phyloP scores from a whole-genome alignment of 2,329 filamentous ascomycete genomes.

The Hortaea werneckii region DNA sequence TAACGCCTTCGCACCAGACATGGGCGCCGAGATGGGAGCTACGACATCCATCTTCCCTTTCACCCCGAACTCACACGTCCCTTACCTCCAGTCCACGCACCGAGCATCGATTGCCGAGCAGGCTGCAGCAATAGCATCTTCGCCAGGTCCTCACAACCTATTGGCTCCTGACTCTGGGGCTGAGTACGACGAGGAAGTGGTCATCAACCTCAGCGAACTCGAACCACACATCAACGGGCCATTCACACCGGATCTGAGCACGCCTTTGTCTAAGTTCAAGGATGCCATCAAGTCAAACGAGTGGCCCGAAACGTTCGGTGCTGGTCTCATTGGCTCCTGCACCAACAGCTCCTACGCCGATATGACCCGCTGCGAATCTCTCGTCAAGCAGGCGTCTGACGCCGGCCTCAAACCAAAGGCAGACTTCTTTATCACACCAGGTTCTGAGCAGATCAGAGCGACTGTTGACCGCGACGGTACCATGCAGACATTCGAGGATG shows the following conservation, averaged over 20 bases:
- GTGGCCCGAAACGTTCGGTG: slow-evolving; percentile 86
- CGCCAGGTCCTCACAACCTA: slow-evolving; percentile 50
- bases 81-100: slow-evolving; percentile 83
- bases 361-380: slow-evolving; percentile 88
- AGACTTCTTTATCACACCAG: slow-evolving; percentile 92
- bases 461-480: slow-evolving; percentile 85
- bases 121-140: slow-evolving; percentile 51
- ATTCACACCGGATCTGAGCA: slow-evolving; percentile 91
- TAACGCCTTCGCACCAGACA: background rate
- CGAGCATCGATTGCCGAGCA: slow-evolving; percentile 59
- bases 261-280: slow-evolving; percentile 82
- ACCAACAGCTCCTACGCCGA: slow-evolving; percentile 99
- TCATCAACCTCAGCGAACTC: slow-evolving; percentile 77
- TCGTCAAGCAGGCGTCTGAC: slow-evolving; percentile 80
- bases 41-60: slow-evolving; percentile 95
- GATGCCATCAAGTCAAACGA: slow-evolving; percentile 70
- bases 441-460: slow-evolving; percentile 91
- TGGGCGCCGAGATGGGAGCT: slow-evolving; percentile 81
- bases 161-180: slow-evolving; percentile 71
- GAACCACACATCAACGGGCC: slow-evolving; percentile 97
- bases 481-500: slow-evolving; percentile 71
- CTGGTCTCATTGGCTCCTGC: slow-evolving; percentile 92
- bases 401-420: slow-evolving; percentile 85
- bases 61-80: slow-evolving; percentile 63
- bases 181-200: slow-evolving; percentile 82